A percentile compares a stretch with the other conserved stretches of the same genome.
Evolutionary conservation across 768 basidiomycete genomes (phyloP).

Genomic region (Russula sp.): DNA sequence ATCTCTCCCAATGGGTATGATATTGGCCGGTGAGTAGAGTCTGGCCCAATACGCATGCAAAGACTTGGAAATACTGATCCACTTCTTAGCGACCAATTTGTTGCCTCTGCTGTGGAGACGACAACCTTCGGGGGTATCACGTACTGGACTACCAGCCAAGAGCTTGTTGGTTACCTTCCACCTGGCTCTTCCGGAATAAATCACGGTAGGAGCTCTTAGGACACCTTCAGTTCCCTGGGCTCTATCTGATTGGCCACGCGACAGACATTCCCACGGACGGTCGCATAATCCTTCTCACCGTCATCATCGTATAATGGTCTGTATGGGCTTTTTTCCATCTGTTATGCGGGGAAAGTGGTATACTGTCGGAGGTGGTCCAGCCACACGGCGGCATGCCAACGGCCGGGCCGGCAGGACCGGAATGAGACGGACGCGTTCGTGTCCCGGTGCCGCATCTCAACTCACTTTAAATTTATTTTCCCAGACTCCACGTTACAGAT

Average conservation of each 20-base stretch:
- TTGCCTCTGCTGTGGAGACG: constrained; percentile 34
- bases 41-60: not conserved
- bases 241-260: constrained; percentile 25
- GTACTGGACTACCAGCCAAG: constrained; percentile 42
- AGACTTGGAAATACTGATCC: not conserved
- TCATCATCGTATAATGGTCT: no score
- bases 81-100: constrained; percentile 37
- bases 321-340: no score
- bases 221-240: not conserved
- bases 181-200: constrained; percentile 44
- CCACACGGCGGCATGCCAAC: no score
- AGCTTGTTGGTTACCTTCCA: constrained; percentile 46
- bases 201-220: constrained; percentile 33
- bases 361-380: no score
- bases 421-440: no score
- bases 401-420: no score
- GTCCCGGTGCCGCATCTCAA: no score
- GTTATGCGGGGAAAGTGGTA: no score
- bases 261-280: constrained; percentile 58
- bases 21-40: constrained; percentile 37
- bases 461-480: no score
- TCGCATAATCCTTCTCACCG: constrained; percentile 45
- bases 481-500: no score
- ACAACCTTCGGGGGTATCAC: constrained; percentile 38
- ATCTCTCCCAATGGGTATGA: constrained; percentile 47